Conservation (phyloP, 768 basidiomycete species). For the Psilocybe azurescens region DNA sequence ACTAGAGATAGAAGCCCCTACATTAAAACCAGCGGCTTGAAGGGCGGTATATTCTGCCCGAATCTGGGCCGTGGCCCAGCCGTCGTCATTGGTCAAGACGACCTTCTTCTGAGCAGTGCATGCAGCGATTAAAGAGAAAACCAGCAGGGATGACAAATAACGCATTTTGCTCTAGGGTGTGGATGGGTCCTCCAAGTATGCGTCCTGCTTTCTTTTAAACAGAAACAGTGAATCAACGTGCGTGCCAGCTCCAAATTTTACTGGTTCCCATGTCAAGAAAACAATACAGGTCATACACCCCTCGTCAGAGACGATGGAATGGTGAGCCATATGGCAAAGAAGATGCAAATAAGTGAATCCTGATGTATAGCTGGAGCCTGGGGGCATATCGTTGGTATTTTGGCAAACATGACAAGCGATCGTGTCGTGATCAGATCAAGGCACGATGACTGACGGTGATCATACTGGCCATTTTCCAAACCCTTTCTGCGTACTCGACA, state of each 20-base stretch:
- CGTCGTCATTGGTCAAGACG: slow-evolving; percentile 41
- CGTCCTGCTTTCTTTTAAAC: not conserved
- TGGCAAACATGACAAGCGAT: too few relatives aligned
- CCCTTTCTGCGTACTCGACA: too few relatives aligned
- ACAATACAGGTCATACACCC: too few relatives aligned
- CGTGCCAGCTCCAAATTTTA: not conserved
- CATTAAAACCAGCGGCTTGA: slow-evolving; percentile 41
- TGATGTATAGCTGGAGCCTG: too few relatives aligned
- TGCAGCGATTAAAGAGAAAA: slow-evolving; percentile 2
- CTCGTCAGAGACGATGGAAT: not conserved
- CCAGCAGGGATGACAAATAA: slow-evolving; percentile 7
- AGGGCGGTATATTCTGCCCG: slow-evolving; percentile 47
- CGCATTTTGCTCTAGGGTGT: slow-evolving; percentile 3
- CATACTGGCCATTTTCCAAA: too few relatives aligned
- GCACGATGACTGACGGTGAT: too few relatives aligned
- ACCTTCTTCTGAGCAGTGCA: slow-evolving; percentile 24
- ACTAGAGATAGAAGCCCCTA: slow-evolving; percentile 21
- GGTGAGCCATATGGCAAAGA: not conserved
- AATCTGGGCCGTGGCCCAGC: slow-evolving; percentile 53
- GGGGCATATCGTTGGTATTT: too few relatives aligned
- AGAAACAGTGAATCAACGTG: not conserved
- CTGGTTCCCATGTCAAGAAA: not conserved
- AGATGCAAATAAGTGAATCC: not conserved
- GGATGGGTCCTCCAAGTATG: not conserved
- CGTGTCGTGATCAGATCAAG: too few relatives aligned